Evolutionary conservation across 2,329 filamentous ascomycete species (phyloP), one percentile per base, ranked within the genome.

Genomic region (Colletotrichum agaves): DNA sequence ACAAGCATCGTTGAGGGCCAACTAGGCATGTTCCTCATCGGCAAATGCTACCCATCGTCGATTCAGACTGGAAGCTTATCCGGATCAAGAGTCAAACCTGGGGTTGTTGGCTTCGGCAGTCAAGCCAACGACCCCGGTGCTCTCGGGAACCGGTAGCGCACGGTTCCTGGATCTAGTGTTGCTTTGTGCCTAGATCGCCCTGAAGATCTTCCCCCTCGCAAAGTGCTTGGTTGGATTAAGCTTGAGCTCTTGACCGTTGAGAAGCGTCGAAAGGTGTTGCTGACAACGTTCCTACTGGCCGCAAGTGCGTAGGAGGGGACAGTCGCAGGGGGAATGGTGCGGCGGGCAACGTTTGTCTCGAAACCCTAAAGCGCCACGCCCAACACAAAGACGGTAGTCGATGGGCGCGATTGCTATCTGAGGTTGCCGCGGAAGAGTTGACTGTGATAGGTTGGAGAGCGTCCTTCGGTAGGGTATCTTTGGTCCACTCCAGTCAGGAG

Each of bases 321-420:
- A 50, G 44, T 46, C 44, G 19, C 43, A 33, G 37, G 41, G 12
- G 12, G 8, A 35, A 46, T 63, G 52, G 44, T 67, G 60, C 64
- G 64, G 52, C 52, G 52, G 44, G 39, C n/a, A 58, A 39, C n/a
- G 60, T 58, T 67, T 67, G 60, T 35, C 39, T 23, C 19, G 2
- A 13, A 58, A 63, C 44, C n/a, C 37, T 58, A 58, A 67, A 43
- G 2, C 8, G 17, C 21, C 46, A 33, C n/a, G n/a, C 8, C 1
- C 4, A n/a, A 12, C 13, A 21, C 21, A 50, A 5, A 61, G 11
- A 31, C 13, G 31, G 56, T 4, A 37, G 33, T 27, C 43, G 19
- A 53, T 21, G 44, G 27, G 8, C 23, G 27, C 23, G 37, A 19
- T 23, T 49, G 27, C 37, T 13, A 37, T 23, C 23, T 39, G 23